phyloP scores from a whole-genome alignment of 805 yeast genomes.

The Saccharomyces cerevisiae region DNA sequence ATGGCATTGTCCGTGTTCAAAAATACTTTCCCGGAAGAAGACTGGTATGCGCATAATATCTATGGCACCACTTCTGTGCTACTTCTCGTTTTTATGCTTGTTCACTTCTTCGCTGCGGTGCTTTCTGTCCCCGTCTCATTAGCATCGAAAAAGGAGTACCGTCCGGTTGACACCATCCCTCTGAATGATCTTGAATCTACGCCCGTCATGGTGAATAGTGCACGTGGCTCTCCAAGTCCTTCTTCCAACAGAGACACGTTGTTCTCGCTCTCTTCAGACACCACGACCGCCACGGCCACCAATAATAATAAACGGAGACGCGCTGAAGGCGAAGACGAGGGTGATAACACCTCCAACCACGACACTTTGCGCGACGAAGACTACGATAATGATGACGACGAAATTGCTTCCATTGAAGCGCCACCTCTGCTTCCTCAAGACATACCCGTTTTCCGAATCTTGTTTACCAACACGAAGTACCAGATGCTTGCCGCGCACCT shows the following conservation, averaged over 20 bases:
- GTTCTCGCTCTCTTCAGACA: background rate
- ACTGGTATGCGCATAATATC: conserved; percentile 68
- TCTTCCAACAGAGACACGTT: background rate
- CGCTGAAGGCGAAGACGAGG: background rate
- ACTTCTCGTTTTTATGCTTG: conserved; percentile 42
- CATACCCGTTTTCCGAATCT: background rate
- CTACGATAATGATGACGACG: conserved; percentile 26
- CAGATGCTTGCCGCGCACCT: conserved; percentile 19
- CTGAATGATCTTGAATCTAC: background rate
- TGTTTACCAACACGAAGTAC: conserved; percentile 29
- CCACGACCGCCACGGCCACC: background rate
- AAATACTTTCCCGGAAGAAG: conserved; percentile 41
- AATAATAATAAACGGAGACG: background rate
- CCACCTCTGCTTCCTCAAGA: background rate
- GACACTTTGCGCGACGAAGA: conserved; percentile 8
- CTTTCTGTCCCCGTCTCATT: conserved; percentile 32
- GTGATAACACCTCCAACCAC: background rate
- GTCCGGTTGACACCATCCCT: background rate
- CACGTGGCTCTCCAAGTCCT: background rate
- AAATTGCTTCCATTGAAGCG: conserved; percentile 4
- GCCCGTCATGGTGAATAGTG: background rate
- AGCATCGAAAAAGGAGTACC: background rate
- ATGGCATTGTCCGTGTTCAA: conserved; percentile 50
- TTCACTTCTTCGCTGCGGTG: conserved; percentile 50
- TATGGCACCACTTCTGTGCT: conserved; percentile 61